A percentile compares a stretch with the other conserved stretches of the same genome.
phyloP scores from a whole-genome alignment of 441 rosid genomes.

The Populus hybrid region DNA sequence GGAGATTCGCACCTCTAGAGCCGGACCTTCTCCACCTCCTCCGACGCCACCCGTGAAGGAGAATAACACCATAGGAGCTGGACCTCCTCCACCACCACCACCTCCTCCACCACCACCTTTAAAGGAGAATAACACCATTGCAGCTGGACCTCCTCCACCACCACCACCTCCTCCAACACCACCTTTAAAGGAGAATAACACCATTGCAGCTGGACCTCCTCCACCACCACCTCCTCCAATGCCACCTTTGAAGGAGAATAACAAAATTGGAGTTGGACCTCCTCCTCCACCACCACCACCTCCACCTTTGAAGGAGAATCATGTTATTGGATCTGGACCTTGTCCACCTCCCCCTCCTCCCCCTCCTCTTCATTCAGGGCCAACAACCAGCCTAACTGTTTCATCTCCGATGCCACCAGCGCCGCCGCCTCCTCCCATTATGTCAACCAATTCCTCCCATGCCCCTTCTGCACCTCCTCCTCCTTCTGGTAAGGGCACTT shows the following conservation, averaged over 20 bases:
- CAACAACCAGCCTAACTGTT: slow-evolving; percentile 12
- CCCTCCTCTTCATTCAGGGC: slow-evolving; percentile 35
- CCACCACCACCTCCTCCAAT: not conserved
- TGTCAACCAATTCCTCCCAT: slow-evolving; percentile 33
- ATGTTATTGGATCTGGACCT: not conserved
- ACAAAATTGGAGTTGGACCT: not conserved
- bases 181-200: not conserved
- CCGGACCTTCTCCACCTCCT: slow-evolving; percentile 28
- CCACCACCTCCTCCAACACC: slow-evolving; percentile 16
- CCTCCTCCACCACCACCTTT: slow-evolving; percentile 22
- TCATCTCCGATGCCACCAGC: slow-evolving; percentile 35
- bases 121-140: slow-evolving; percentile 16
- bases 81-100: slow-evolving; percentile 6
- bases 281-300: slow-evolving; percentile 22
- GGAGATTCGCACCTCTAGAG: slow-evolving; percentile 8
- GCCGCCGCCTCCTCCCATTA: slow-evolving; percentile 45
- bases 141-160: slow-evolving; percentile 7
- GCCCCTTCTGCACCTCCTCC: slow-evolving; percentile 52
- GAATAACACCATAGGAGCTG: not conserved
- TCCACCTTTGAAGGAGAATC: slow-evolving; percentile 6
- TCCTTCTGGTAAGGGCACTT: slow-evolving; percentile 30
- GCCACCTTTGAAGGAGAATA: not conserved
- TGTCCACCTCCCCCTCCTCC: slow-evolving; percentile 35
- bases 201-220: not conserved
- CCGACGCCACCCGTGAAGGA: not conserved